Evolutionary conservation across 805 yeast genomes (phyloP), one percentile per base, ranked within the genome.

Genomic region (Hanseniaspora clermontiae): DNA sequence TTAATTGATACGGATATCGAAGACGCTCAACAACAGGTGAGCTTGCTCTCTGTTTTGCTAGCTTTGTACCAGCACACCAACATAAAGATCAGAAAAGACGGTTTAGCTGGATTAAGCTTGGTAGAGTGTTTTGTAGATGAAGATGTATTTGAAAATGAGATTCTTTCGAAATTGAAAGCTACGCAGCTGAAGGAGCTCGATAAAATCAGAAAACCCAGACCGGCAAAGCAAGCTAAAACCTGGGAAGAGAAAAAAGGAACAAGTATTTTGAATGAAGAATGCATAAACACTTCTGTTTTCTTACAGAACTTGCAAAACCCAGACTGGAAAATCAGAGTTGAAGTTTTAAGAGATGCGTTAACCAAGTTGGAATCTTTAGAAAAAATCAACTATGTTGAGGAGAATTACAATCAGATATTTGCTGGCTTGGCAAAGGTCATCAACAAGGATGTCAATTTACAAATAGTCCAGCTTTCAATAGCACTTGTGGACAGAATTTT

Each of bases 281-380:
- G 19, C 19, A 9, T 46, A 7, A 39, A 17, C 20, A 43, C 39
- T 2, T 11, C 27, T 15, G 34, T 46, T 36, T 50, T 55, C 17
- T 8, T 38, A n/a, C 37, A 47, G 10, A 37, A 19, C n/a, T 32
- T 50, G 34, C 10, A 24, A 10, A 31, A 19, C 32, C n/a, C 47
- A 0, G 82, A 84, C 63, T 93, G 98, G 98, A 88, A 89, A 65
- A 97, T 90, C 53, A 76, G 98, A 60, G 88, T 86, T 58, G 96
- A 87, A 61, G 87, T 78, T 0, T 73, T 93, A 57, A 91, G 87
- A 49, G 89, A 42, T 7, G 81, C 60, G 65, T 76, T 10, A 75
- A 73, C 37, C 66, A 68, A 72, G 12, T 70, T 80, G 32, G 70
- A 72, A 24, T 81, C 83, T 46, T 79, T 80, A 1, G 72, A 82